Evolutionary conservation across 108 stramenopile species (phyloP).

Genomic region (Chaetoceros muelleri): DNA sequence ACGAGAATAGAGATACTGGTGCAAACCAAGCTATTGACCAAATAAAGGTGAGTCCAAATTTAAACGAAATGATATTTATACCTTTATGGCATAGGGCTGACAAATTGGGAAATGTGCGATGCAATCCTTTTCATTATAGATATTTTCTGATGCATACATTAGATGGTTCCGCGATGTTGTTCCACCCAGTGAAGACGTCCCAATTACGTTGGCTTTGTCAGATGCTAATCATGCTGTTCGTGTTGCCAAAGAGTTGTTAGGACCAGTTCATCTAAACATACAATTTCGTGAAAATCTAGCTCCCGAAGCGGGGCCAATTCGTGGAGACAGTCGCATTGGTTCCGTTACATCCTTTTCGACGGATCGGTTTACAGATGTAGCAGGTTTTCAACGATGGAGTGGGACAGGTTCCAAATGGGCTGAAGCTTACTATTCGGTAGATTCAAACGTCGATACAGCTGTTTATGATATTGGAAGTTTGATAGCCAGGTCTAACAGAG

Average conservation of each 20-base stretch:
- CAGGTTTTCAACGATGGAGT: constrained; percentile 62
- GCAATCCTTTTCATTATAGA: constrained; percentile 7
- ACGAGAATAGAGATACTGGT: constrained; percentile 79
- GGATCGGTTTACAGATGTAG: constrained; percentile 58
- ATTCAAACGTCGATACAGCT: constrained; percentile 6
- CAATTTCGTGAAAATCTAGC: constrained; percentile 91
- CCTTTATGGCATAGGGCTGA: background rate
- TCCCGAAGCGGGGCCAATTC: constrained; percentile 74
- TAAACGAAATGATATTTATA: background rate
- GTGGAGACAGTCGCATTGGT: constrained; percentile 56
- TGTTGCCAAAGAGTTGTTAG: constrained; percentile 33
- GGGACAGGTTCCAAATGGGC: constrained; percentile 36
- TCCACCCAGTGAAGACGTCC: constrained; percentile 75
- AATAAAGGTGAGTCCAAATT: constrained; percentile 34
- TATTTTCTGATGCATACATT: constrained; percentile 61
- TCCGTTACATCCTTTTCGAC: constrained; percentile 45
- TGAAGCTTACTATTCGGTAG: constrained; percentile 1
- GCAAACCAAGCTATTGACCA: constrained; percentile 92
- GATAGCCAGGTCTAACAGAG: constrained; percentile 48
- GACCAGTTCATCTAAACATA: constrained; percentile 90
- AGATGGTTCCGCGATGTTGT: constrained; percentile 83
- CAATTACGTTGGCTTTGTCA: constrained; percentile 59
- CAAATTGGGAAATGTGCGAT: background rate
- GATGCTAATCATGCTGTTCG: constrained; percentile 78
- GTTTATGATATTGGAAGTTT: constrained; percentile 27